A percentile compares a stretch with the other conserved stretches of the same genome.
phyloP scores from a whole-genome alignment of 345 rosid species.

The Orychophragmus violaceus region DNA sequence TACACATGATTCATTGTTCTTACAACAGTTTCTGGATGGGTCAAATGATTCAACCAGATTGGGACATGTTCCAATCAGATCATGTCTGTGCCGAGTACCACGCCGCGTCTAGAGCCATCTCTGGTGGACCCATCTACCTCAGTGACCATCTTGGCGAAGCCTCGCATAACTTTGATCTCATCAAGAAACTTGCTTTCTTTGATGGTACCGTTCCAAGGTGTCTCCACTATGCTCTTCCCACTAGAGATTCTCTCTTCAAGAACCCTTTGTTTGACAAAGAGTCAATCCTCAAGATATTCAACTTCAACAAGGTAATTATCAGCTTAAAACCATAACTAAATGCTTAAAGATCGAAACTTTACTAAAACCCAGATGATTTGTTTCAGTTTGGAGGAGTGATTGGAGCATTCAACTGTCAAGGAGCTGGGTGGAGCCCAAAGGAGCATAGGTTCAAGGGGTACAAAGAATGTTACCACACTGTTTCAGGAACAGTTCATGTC shows the following conservation, averaged over 20 bases:
- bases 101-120: conserved; percentile 80
- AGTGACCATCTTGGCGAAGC: conserved; percentile 59
- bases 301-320: conserved; percentile 74
- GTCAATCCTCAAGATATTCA: conserved; percentile 79
- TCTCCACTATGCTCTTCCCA: conserved; percentile 68
- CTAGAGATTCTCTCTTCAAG: conserved; percentile 79
- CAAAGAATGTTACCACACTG: conserved; percentile 61
- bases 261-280: conserved; percentile 72
- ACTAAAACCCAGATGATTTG: neutral
- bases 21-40: conserved; percentile 98
- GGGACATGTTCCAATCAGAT: conserved; percentile 98
- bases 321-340: neutral
- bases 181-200: conserved; percentile 58
- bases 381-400: conserved; percentile 74
- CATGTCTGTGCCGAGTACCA: conserved; percentile 82
- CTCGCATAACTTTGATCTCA: conserved; percentile 65
- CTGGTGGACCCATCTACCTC: conserved; percentile 80
- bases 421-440: conserved; percentile 79
- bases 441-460: conserved; percentile 48
- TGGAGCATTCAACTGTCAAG: conserved; percentile 94
- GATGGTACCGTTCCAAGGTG: conserved; percentile 87
- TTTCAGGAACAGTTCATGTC: conserved; percentile 48
- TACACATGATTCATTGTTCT: conserved; percentile 85
- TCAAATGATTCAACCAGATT: conserved; percentile 78
- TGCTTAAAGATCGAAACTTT: neutral